Percentiles rank a stretch among this genome's conserved stretches.
These are phyloP conservation scores for Penicillium maclennaniae DNA, from an alignment of 495 filamentous ascomycete species.

Conservation along the genomic window DNA sequence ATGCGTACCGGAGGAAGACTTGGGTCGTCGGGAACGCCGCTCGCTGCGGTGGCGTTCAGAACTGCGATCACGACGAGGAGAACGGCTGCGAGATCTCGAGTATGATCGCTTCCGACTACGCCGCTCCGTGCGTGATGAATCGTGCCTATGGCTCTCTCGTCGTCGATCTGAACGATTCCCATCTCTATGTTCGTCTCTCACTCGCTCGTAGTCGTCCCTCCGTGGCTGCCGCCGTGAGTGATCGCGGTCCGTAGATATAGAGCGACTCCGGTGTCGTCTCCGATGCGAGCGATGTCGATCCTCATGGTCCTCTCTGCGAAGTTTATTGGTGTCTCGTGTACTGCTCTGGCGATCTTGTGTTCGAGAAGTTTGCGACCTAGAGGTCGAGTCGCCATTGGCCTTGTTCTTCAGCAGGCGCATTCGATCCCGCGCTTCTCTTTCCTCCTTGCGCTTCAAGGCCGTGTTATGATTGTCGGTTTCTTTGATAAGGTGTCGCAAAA, in stretches of 20 bases:
- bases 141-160: conserved; percentile 6
- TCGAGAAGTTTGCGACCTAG: conserved; percentile 29
- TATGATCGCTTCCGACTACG: conserved; percentile 21
- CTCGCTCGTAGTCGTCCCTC: conserved; percentile 16
- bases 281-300: conserved; percentile 23
- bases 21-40: conserved; percentile 25
- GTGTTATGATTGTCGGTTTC: conserved; percentile 89
- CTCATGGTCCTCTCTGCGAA: conserved; percentile 11
- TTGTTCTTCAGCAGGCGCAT: conserved; percentile 48
- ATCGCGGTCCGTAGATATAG: conserved; percentile 27
- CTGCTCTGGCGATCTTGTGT: conserved; percentile 14
- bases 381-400: conserved; percentile 9
- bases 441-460: conserved; percentile 77
- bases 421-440: conserved; percentile 56
- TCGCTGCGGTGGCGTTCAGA: conserved; percentile 21
- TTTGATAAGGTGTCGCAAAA: conserved; percentile 82
- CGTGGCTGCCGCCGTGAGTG: conserved; percentile 28
- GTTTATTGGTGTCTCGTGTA: conserved; percentile 15
- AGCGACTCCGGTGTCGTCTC: conserved; percentile 27
- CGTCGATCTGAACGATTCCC: conserved; percentile 17
- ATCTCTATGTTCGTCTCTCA: conserved; percentile 18
- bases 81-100: conserved; percentile 36
- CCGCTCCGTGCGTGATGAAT: conserved; percentile 17
- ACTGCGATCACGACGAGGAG: conserved; percentile 24
- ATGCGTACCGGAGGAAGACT: conserved; percentile 18